A percentile compares a stretch with the other conserved stretches of the same genome.
Evolutionary conservation across 805 yeast genomes (phyloP).

Genomic region (Metschnikowia rubicola): DNA sequence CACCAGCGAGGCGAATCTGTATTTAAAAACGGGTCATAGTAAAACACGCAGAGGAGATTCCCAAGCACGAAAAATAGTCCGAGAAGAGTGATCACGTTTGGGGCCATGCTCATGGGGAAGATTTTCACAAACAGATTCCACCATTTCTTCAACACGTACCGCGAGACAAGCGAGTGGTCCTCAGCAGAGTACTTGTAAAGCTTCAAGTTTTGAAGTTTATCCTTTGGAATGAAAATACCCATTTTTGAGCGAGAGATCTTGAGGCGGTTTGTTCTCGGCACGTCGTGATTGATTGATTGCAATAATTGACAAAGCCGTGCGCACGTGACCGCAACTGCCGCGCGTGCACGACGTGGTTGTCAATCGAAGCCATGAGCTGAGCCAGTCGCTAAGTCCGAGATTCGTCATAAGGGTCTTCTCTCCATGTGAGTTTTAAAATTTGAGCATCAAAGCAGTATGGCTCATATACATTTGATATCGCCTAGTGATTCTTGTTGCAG

Average conservation of each 20-base stretch:
- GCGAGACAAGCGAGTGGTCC: conserved; percentile 77
- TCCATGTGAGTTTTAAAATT: no score
- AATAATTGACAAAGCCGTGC: background rate
- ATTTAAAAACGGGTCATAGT: conserved; percentile 66
- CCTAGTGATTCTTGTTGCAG: no score
- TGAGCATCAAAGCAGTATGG: no score
- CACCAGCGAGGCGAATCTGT: conserved; percentile 69
- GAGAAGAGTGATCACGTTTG: conserved; percentile 79
- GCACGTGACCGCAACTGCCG: conserved; percentile 7
- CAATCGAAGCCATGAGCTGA: no score
- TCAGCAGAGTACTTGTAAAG: conserved; percentile 68
- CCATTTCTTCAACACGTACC: conserved; percentile 73
- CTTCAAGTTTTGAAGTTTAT: conserved; percentile 49
- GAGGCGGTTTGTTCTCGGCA: background rate
- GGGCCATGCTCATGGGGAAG: conserved; percentile 88
- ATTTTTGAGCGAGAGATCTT: conserved; percentile 26
- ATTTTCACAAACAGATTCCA: conserved; percentile 70
- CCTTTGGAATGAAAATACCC: conserved; percentile 64
- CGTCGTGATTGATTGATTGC: background rate
- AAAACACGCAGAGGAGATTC: conserved; percentile 62
- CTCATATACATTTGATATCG: no score
- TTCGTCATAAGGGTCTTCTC: no score
- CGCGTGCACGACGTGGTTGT: no score
- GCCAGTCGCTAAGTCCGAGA: no score
- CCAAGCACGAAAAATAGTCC: conserved; percentile 72